Base-by-base conservation (phyloP, 768 basidiomycete genomes). In the Boletus coccyginus region DNA sequence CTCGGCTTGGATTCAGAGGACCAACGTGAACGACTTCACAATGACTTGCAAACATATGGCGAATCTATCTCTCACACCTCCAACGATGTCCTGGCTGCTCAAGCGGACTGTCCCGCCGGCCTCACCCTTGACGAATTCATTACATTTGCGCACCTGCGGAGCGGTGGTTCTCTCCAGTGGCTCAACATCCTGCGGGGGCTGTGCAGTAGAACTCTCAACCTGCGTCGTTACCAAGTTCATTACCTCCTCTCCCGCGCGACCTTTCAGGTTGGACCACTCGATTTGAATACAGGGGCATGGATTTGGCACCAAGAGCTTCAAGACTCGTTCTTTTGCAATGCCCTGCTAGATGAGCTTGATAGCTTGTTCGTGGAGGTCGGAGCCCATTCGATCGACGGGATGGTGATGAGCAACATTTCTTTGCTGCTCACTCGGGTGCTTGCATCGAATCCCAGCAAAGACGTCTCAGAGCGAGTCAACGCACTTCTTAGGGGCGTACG, bases 241-340 rank as follows among this genome's bases (percentile, higher is more conserved):
- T 19, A 13, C 13, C 41, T 42, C 13, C 21, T 42, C 6, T 1
- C 41, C 5, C 19, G 21, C 6, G 19, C 41, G 2, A 12, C 7
- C 7, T 42, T 33, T 24, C 39, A 49, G 19, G 53, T 49, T 2
- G 46, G 40, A 27, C 61, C 81, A 1, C 50, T 80, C 5, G 56
- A 44, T 14, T 2, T 35, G 7, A 19, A 46, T 32, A n/a, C 31
- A 35, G 41, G 41, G 41, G 10, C 13, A 12, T 21, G 13, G 19
- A 7, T 42, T 0, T 42, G 41, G 41, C 41, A 42, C 7, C 41
- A 39, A n/a, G 39, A 39, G 39, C 39, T 39, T 39, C 39, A 39
- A n/a, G 39, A 39, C 9, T 8, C 39, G 13, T 21, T 2, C 10
- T 42, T 42, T 5, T 42, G 41, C 41, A 3, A 21, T 7, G 6